These are phyloP conservation scores for Neostapfia colusana DNA, from an alignment of 176 grass and related monocot genomes.

Conservation along the genomic window DNA sequence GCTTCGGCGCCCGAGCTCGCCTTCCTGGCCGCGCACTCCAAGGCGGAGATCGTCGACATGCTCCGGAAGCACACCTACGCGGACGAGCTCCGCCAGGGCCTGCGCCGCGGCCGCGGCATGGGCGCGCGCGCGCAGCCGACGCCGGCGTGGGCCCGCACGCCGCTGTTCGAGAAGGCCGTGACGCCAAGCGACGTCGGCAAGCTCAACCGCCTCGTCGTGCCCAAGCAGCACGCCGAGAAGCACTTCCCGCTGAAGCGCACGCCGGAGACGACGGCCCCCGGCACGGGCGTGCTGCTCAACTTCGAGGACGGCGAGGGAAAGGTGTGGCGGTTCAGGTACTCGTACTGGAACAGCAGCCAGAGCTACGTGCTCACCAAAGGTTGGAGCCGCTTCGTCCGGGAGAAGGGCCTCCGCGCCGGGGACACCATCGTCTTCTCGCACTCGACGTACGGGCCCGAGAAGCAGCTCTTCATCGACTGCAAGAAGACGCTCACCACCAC, in stretches of 20 bases:
- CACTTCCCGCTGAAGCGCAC: conserved; percentile 40
- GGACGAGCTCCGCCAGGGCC: conserved; percentile 59
- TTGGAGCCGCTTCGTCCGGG: conserved; percentile 92
- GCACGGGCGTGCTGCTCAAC: conserved; percentile 77
- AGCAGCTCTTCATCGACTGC: conserved; percentile 78
- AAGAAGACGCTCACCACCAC: conserved; percentile 29
- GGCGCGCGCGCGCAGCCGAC: conserved; percentile 33
- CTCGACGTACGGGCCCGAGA: conserved; percentile 49
- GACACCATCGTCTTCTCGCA: conserved; percentile 72
- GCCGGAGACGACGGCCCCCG: background rate
- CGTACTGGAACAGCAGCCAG: conserved; percentile 98
- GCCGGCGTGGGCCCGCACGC: conserved; percentile 36
- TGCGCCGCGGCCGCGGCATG: conserved; percentile 15
- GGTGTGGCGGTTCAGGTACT: conserved; percentile 86
- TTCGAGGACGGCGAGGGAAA: conserved; percentile 85
- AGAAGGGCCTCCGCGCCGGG: conserved; percentile 82
- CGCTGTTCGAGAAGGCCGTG: conserved; percentile 69
- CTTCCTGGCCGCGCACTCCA: conserved; percentile 68
- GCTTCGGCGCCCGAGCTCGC: conserved; percentile 31
- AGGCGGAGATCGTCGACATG: conserved; percentile 80
- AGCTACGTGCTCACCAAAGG: conserved; percentile 98
- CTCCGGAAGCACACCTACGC: conserved; percentile 81
- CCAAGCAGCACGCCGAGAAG: conserved; percentile 82
- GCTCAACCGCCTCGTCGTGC: conserved; percentile 76
- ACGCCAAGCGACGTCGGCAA: conserved; percentile 82